Conservation (phyloP, 2,329 filamentous ascomycete species). For the Scytalidium lignicola region DNA sequence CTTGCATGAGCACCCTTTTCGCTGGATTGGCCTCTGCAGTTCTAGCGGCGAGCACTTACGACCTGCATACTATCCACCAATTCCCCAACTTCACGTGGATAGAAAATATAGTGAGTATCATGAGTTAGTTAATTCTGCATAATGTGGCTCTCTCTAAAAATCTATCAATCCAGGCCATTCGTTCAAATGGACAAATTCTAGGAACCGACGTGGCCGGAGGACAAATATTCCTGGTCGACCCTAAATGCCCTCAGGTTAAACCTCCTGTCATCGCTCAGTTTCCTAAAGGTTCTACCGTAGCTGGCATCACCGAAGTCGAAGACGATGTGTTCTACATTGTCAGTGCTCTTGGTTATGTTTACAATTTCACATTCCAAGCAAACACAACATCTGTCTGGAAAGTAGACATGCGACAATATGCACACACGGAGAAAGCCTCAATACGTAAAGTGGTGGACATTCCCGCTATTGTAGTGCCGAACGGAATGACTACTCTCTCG, state of each 20-base stretch:
- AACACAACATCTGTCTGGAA: background rate
- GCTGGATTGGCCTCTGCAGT: background rate
- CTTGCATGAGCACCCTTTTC: background rate
- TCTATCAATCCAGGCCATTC: slow-evolving; percentile 5
- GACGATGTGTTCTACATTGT: slow-evolving; percentile 9
- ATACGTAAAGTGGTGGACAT: background rate
- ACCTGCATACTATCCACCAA: slow-evolving; percentile 4
- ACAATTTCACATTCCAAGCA: background rate
- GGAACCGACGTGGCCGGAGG: slow-evolving; percentile 7
- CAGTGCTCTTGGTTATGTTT: background rate
- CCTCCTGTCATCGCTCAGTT: slow-evolving; percentile 5
- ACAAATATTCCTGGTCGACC: slow-evolving; percentile 7
- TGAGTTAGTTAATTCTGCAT: background rate
- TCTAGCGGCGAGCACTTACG: background rate
- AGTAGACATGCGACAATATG: background rate
- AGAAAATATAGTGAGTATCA: slow-evolving; percentile 6
- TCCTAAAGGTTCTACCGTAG: background rate
- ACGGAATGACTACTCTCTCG: background rate
- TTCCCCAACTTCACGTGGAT: slow-evolving; percentile 13
- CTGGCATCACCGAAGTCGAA: slow-evolving; percentile 8
- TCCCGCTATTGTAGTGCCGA: background rate
- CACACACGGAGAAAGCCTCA: background rate
- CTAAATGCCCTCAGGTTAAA: background rate
- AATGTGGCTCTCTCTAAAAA: background rate
- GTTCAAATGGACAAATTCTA: slow-evolving; percentile 11